phyloP scores from a whole-genome alignment of 352 stramenopile species.

The Pythium insidiosum region DNA sequence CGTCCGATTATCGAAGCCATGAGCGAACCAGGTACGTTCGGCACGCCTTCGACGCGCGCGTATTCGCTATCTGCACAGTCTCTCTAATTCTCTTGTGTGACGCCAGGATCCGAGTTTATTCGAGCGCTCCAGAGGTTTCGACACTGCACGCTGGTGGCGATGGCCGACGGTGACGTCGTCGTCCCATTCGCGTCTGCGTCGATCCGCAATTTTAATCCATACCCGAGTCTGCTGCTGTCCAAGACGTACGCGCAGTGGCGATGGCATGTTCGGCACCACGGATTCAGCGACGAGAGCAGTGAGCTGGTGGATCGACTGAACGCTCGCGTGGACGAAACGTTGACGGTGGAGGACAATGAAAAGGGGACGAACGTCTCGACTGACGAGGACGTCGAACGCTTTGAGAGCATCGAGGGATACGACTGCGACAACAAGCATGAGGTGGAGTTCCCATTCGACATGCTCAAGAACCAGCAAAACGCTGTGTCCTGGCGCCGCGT shows the following conservation, averaged over 20 bases:
- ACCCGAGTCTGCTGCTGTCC: constrained; percentile 38
- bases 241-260: constrained; percentile 51
- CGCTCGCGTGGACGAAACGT: constrained; percentile 30
- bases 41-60: no score
- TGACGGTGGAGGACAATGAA: constrained; percentile 26
- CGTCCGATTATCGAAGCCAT: constrained; percentile 54
- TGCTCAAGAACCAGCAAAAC: constrained; percentile 45
- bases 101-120: constrained; percentile 37
- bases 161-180: constrained; percentile 69
- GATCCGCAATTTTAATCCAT: constrained; percentile 65
- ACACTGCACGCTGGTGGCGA: constrained; percentile 57
- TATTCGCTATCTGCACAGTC: neutral
- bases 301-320: constrained; percentile 29
- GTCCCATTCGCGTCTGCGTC: constrained; percentile 67
- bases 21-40: constrained; percentile 37
- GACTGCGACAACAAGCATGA: constrained; percentile 74
- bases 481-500: constrained; percentile 53
- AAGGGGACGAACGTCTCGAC: constrained; percentile 30
- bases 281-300: constrained; percentile 21
- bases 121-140: constrained; percentile 43
- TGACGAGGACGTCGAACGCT: constrained; percentile 25
- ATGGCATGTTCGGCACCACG: constrained; percentile 66
- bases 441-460: constrained; percentile 58
- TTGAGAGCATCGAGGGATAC: constrained; percentile 47
- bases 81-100: neutral